phyloP scores from a whole-genome alignment of 331 rosid genomes.

The Ulmus americana region DNA sequence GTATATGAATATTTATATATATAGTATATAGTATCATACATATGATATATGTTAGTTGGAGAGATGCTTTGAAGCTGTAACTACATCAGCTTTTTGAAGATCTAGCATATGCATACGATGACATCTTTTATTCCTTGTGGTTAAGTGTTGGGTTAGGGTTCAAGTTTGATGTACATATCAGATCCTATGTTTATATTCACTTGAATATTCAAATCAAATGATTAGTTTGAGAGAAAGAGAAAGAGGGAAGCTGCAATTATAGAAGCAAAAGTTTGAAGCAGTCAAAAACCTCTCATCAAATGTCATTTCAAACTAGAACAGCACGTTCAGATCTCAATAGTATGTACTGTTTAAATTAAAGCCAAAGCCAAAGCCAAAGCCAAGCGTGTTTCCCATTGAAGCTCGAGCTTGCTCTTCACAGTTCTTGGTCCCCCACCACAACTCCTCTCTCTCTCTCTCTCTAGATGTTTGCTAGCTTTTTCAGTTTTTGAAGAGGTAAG shows the following conservation, averaged over 20 bases:
- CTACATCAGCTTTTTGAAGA: too few relatives aligned
- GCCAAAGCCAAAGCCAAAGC: slow-evolving; percentile 21
- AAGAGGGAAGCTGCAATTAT: background rate
- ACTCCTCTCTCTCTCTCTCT: background rate
- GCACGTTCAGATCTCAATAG: slow-evolving; percentile 25
- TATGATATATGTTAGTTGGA: background rate
- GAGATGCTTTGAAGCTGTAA: background rate
- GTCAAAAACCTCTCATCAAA: slow-evolving; percentile 27
- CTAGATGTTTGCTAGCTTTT: background rate
- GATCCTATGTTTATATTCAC: slow-evolving; percentile 30
- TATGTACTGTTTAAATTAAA: slow-evolving; percentile 35
- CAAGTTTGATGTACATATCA: slow-evolving; percentile 32
- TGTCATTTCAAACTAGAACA: slow-evolving; percentile 58
- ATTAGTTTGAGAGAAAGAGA: slow-evolving; percentile 16
- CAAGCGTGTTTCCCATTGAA: slow-evolving; percentile 17
- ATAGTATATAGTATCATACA: too few relatives aligned
- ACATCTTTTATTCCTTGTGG: too few relatives aligned
- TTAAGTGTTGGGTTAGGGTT: background rate
- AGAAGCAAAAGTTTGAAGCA: background rate
- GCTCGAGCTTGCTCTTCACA: slow-evolving; percentile 1
- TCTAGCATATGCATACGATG: too few relatives aligned
- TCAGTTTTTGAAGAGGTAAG: slow-evolving; percentile 18
- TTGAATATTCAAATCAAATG: slow-evolving; percentile 29
- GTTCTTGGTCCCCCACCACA: slow-evolving; percentile 9
- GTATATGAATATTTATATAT: too few relatives aligned